phyloP scores from a whole-genome alignment of 495 filamentous ascomycete genomes.

The Oidiodendron maius region DNA sequence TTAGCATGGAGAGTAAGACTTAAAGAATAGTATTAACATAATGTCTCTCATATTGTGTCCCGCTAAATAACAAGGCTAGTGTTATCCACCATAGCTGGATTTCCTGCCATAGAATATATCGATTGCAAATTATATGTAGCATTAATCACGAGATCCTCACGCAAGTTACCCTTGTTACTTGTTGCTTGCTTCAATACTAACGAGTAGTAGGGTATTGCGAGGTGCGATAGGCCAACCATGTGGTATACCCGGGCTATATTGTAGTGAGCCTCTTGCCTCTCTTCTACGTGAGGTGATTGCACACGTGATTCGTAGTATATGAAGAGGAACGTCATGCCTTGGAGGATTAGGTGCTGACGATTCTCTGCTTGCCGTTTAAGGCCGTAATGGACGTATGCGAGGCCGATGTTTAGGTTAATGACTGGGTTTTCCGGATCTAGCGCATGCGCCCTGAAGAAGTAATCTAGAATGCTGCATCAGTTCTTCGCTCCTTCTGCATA shows the following conservation, averaged over 20 bases:
- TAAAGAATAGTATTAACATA: too few relatives aligned
- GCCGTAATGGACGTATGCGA: constrained; percentile 78
- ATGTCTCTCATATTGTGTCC: too few relatives aligned
- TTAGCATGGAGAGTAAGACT: too few relatives aligned
- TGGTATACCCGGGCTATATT: constrained; percentile 82
- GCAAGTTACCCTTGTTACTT: constrained; percentile 14
- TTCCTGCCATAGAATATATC: constrained; percentile 55
- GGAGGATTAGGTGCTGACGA: constrained; percentile 75
- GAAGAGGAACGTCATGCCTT: constrained; percentile 75
- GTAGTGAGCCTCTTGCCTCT: constrained; percentile 79
- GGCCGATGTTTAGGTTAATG: constrained; percentile 65
- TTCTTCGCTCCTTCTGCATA: background rate
- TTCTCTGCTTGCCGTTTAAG: constrained; percentile 87
- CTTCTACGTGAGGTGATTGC: constrained; percentile 33
- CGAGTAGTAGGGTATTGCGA: constrained; percentile 73
- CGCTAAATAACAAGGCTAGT: too few relatives aligned
- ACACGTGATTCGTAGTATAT: constrained; percentile 61
- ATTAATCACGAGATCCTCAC: constrained; percentile 63
- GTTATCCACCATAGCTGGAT: constrained; percentile 45
- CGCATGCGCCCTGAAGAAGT: constrained; percentile 82
- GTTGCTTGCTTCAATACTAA: constrained; percentile 32
- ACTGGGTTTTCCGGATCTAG: constrained; percentile 70
- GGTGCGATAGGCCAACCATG: constrained; percentile 67
- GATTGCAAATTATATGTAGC: constrained; percentile 71
- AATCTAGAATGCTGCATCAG: constrained; percentile 40